Percentiles rank a stretch among this genome's conserved stretches.
These are phyloP conservation scores for Calonectria multiphialidica DNA, from an alignment of 2,329 filamentous ascomycete genomes.

Conservation along the genomic window DNA sequence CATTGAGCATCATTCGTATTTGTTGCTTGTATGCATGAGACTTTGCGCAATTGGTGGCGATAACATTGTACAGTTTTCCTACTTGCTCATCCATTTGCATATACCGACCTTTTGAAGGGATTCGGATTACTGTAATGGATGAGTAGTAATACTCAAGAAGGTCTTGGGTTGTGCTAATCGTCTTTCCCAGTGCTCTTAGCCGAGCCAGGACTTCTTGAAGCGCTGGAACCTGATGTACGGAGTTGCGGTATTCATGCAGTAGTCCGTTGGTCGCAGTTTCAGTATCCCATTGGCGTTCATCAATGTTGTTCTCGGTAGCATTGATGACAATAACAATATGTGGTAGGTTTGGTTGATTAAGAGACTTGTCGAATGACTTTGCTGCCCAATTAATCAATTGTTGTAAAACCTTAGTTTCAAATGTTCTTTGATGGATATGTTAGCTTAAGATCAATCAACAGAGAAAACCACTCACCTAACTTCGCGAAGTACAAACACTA, in stretches of 20 bases:
- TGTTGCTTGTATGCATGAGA: constrained; percentile 9
- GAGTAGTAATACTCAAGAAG: constrained; percentile 18
- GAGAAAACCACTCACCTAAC: neutral
- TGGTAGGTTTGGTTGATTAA: constrained; percentile 15
- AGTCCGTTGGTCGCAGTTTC: neutral
- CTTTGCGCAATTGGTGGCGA: neutral
- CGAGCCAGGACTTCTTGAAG: neutral
- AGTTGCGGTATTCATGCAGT: neutral
- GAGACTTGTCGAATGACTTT: constrained; percentile 15
- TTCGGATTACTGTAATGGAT: constrained; percentile 6
- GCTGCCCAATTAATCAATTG: constrained; percentile 14
- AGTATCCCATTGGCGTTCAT: constrained; percentile 11
- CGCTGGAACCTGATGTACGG: constrained; percentile 7
- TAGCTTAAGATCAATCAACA: neutral
- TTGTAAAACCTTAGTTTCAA: constrained; percentile 10
- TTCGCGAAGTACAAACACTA: constrained; percentile 24
- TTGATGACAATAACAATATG: constrained; percentile 14
- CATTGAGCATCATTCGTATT: constrained; percentile 12
- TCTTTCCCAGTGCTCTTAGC: neutral
- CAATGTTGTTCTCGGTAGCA: constrained; percentile 7
- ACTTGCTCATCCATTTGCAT: constrained; percentile 20
- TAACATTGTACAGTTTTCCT: constrained; percentile 2
- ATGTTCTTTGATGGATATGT: neutral
- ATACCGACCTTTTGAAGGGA: constrained; percentile 14
- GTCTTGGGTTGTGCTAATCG: constrained; percentile 2